These are phyloP conservation scores for Zanthoxylum bungeanum DNA, from an alignment of 345 rosid species.

Conservation along the genomic window DNA sequence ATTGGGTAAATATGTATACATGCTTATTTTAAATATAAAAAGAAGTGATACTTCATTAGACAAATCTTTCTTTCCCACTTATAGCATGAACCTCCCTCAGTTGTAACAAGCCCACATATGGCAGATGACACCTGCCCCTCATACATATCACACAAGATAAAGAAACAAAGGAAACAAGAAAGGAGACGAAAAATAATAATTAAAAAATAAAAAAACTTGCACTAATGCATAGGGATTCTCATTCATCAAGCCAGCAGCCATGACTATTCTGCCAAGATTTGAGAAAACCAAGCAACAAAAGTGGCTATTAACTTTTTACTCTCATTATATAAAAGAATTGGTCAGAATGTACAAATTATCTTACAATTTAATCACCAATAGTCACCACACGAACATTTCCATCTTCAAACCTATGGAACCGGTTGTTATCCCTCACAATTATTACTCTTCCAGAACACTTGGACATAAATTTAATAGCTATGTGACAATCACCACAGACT, in stretches of 20 bases:
- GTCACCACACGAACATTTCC: conserved; percentile 90
- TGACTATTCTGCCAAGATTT: no score
- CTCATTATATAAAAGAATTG: not conserved
- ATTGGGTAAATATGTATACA: not conserved
- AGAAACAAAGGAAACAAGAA: not conserved
- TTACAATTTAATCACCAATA: conserved; percentile 58
- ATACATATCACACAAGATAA: not conserved
- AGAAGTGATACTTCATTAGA: not conserved
- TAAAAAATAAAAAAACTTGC: not conserved
- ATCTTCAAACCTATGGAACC: conserved; percentile 80
- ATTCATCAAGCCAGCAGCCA: not conserved
- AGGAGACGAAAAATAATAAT: not conserved
- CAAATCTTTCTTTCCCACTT: conserved; percentile 5
- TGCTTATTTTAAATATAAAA: not conserved
- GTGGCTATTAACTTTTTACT: no score
- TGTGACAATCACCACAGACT: conserved; percentile 88
- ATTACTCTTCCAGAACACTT: conserved; percentile 71
- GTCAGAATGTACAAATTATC: conserved; percentile 11
- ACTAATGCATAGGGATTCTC: not conserved
- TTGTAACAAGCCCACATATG: not conserved
- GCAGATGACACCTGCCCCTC: not conserved
- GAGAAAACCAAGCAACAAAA: no score
- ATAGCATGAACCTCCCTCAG: conserved; percentile 19
- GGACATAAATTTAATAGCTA: conserved; percentile 81
- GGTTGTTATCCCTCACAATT: conserved; percentile 75